Percentiles rank a stretch among this genome's conserved stretches.
These are phyloP conservation scores for Pneumocystis murina DNA, from an alignment of 1,139 yeast genomes.

Conservation along the genomic window DNA sequence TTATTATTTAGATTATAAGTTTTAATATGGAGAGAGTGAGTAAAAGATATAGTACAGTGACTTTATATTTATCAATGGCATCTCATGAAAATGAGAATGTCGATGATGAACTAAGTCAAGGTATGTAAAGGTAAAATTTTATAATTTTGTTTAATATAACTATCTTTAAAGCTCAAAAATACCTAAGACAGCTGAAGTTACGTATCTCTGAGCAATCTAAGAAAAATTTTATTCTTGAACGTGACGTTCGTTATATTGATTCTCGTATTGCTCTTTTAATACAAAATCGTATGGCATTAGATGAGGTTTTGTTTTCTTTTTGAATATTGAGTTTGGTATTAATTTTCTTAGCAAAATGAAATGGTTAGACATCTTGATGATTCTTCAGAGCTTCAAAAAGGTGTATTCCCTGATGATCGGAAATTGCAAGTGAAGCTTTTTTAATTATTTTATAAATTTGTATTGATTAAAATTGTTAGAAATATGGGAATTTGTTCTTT, in stretches of 20 bases:
- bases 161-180: slow-evolving; percentile 21
- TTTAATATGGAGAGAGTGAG: slow-evolving; percentile 17
- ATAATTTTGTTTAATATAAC: neutral
- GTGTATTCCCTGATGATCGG: slow-evolving; percentile 15
- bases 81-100: slow-evolving; percentile 27
- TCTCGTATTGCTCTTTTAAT: slow-evolving; percentile 29
- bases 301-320: slow-evolving; percentile 18
- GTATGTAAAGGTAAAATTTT: neutral
- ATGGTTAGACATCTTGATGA: slow-evolving; percentile 25
- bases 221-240: slow-evolving; percentile 27
- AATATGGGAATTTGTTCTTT: slow-evolving; percentile 28
- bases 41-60: slow-evolving; percentile 25
- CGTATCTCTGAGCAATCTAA: slow-evolving; percentile 27
- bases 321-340: neutral
- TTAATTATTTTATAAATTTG: neutral
- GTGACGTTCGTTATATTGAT: slow-evolving; percentile 29
- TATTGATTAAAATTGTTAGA: slow-evolving; percentile 11
- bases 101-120: slow-evolving; percentile 25
- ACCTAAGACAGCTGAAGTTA: slow-evolving; percentile 24
- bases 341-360: slow-evolving; percentile 20
- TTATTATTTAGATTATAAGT: slow-evolving; percentile 3
- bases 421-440: slow-evolving; percentile 11
- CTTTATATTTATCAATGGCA: slow-evolving; percentile 24
- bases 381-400: slow-evolving; percentile 13
- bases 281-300: slow-evolving; percentile 29